A percentile compares a stretch with the other conserved stretches of the same genome.
These are phyloP conservation scores for Trichoderma gamsii DNA, from an alignment of 495 filamentous ascomycete species.

Conservation along the genomic window DNA sequence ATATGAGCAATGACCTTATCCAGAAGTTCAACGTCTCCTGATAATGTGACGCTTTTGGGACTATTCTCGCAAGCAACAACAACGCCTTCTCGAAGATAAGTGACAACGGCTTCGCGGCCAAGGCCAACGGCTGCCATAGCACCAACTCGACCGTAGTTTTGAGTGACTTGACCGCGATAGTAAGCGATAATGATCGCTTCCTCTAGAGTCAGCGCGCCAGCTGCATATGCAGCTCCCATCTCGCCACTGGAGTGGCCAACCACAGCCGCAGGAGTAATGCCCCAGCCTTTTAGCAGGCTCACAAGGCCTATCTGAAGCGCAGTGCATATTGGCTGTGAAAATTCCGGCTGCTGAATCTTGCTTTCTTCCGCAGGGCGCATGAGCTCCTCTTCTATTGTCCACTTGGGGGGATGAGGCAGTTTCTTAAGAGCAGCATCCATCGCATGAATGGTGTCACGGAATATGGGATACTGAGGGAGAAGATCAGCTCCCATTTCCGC, in stretches of 20 bases:
- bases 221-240: constrained; percentile 31
- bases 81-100: constrained; percentile 22
- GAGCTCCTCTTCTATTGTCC: constrained; percentile 6
- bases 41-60: constrained; percentile 42
- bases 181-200: constrained; percentile 25
- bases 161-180: constrained; percentile 24
- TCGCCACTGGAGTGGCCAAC: constrained; percentile 34
- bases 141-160: constrained; percentile 22
- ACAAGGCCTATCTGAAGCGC: constrained; percentile 43
- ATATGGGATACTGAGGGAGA: neutral
- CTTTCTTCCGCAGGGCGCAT: neutral
- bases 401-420: constrained; percentile 1
- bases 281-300: constrained; percentile 38
- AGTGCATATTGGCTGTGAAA: constrained; percentile 37
- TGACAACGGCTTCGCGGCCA: constrained; percentile 20
- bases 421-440: neutral
- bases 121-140: constrained; percentile 33
- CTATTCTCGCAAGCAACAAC: constrained; percentile 24
- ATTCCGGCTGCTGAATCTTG: constrained; percentile 23
- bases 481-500: constrained; percentile 17
- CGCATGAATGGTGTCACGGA: neutral
- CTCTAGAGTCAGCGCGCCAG: constrained; percentile 21
- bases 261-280: constrained; percentile 34
- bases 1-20: constrained; percentile 22
- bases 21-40: constrained; percentile 34